phyloP scores from a whole-genome alignment of 2,329 filamentous ascomycete genomes.

The Colletotrichum salicis region DNA sequence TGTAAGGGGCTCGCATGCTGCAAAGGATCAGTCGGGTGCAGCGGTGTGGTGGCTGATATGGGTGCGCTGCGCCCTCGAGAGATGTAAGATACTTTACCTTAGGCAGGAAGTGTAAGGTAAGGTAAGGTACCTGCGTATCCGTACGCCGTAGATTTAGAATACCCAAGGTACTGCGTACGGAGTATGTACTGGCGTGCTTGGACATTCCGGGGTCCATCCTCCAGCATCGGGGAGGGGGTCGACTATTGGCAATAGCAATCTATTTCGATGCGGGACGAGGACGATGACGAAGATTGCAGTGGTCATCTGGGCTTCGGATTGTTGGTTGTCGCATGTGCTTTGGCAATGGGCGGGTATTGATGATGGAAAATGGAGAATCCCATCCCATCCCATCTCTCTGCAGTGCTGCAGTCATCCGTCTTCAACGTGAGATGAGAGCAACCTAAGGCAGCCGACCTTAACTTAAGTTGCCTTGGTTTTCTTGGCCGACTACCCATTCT shows the following conservation, averaged over 20 bases:
- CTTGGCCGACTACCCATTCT: conserved; percentile 5
- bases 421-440: conserved; percentile 6
- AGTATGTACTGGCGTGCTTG: not conserved
- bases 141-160: no score
- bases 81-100: no score
- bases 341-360: not conserved
- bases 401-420: not conserved
- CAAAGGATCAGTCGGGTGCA: not conserved
- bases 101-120: not conserved
- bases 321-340: not conserved
- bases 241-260: conserved; percentile 25
- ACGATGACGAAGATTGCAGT: not conserved
- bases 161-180: no score
- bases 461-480: conserved; percentile 9
- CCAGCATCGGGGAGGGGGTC: not conserved
- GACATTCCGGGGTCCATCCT: not conserved
- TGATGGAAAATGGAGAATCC: conserved; percentile 16
- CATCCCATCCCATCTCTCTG: conserved; percentile 19
- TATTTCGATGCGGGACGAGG: not conserved
- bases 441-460: not conserved
- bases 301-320: not conserved
- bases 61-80: not conserved
- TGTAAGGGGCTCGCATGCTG: conserved; percentile 3
- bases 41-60: not conserved
- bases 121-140: no score